phyloP scores from a whole-genome alignment of 2,329 filamentous ascomycete species.

The Apiospora koreana region DNA sequence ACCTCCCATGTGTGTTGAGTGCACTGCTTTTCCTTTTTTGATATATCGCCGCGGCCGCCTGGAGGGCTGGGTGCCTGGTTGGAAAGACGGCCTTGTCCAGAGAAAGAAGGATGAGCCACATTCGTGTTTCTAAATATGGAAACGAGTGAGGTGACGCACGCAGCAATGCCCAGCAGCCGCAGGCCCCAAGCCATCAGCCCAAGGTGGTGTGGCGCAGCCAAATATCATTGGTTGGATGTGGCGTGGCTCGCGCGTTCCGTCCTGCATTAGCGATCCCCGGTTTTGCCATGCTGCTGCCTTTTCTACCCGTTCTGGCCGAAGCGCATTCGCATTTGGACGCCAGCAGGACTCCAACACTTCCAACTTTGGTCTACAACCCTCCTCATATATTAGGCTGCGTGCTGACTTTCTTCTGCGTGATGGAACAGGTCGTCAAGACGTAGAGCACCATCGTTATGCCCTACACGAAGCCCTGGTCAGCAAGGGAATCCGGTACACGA shows the following conservation, averaged over 20 bases:
- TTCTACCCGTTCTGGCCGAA: neutral
- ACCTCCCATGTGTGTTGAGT: no score
- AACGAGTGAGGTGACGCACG: neutral
- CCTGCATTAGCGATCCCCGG: neutral
- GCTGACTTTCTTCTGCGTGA: slow-evolving; percentile 12
- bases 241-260: slow-evolving; percentile 4
- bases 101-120: neutral
- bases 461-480: slow-evolving; percentile 20
- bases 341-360: neutral
- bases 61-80: slow-evolving; percentile 11
- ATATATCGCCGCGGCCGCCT: slow-evolving; percentile 1
- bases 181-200: neutral
- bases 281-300: neutral
- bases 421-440: slow-evolving; percentile 19
- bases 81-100: neutral
- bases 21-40: slow-evolving; percentile 13
- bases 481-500: slow-evolving; percentile 21
- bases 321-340: neutral
- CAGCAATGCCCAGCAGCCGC: neutral
- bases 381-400: slow-evolving; percentile 24
- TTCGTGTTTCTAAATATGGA: neutral
- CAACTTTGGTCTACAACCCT: slow-evolving; percentile 12
- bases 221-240: neutral
- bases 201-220: neutral
- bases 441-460: slow-evolving; percentile 20